These are phyloP conservation scores for Lindgomyces ingoldianus DNA, from an alignment of 495 filamentous ascomycete genomes.

Conservation along the genomic window DNA sequence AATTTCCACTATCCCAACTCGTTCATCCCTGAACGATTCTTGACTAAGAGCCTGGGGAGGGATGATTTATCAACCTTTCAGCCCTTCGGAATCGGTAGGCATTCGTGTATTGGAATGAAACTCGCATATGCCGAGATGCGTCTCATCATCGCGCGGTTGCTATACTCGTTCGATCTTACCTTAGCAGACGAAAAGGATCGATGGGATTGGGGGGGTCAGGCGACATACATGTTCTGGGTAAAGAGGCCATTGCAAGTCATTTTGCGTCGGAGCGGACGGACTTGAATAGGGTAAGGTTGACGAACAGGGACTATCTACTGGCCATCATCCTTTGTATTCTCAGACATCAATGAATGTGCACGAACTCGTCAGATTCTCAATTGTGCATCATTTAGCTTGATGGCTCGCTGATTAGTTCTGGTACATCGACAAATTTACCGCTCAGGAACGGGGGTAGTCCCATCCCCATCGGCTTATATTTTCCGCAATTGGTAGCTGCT, in stretches of 20 bases:
- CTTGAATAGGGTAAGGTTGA: too few relatives aligned
- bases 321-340: too few relatives aligned
- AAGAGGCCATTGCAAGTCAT: conserved; percentile 19
- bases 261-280: not conserved
- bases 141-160: conserved; percentile 15
- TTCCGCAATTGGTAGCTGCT: too few relatives aligned
- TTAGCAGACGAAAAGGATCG: conserved; percentile 18
- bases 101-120: conserved; percentile 28
- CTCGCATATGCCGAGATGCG: conserved; percentile 30
- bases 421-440: too few relatives aligned
- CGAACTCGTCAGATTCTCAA: too few relatives aligned
- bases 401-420: too few relatives aligned
- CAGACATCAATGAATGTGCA: too few relatives aligned
- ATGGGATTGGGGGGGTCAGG: conserved; percentile 41
- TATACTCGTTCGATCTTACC: conserved; percentile 21
- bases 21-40: conserved; percentile 34
- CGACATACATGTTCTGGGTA: conserved; percentile 28
- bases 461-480: too few relatives aligned
- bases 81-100: conserved; percentile 24
- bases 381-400: too few relatives aligned
- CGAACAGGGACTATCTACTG: too few relatives aligned
- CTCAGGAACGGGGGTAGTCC: too few relatives aligned
- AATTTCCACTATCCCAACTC: conserved; percentile 33
- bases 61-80: conserved; percentile 26
- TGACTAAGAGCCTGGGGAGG: conserved; percentile 8